Conservation (phyloP, 768 basidiomycete species). For the Mrakia gelida region DNA sequence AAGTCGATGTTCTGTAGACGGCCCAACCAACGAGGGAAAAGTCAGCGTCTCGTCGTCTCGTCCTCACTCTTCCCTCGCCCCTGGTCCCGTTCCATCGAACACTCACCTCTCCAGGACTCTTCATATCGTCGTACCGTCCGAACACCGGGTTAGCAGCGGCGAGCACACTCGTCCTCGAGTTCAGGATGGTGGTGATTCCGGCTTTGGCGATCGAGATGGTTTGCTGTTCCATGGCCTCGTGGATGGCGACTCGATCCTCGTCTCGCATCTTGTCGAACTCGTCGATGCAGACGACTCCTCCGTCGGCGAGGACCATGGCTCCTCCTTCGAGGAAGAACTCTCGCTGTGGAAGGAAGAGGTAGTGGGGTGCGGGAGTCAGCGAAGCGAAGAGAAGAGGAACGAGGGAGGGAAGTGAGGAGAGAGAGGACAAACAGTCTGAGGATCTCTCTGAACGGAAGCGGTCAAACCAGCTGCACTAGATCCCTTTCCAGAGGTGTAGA, state of each 20-base stretch:
- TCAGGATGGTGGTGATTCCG: constrained; percentile 94
- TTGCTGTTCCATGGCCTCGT: constrained; percentile 99
- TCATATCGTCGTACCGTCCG: constrained; percentile 93
- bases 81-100: constrained; percentile 11
- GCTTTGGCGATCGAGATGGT: constrained; percentile 99
- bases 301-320: constrained; percentile 98
- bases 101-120: constrained; percentile 84
- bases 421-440: constrained; percentile 66
- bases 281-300: constrained; percentile 97
- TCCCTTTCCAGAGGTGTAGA: constrained; percentile 97
- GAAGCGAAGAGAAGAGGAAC: not conserved
- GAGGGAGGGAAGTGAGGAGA: not conserved
- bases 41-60: not conserved
- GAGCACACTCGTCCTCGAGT: constrained; percentile 90
- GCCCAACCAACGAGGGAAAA: not conserved
- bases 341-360: constrained; percentile 52
- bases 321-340: constrained; percentile 99
- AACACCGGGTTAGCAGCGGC: constrained; percentile 98
- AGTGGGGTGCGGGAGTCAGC: not conserved
- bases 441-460: constrained; percentile 91
- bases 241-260: constrained; percentile 96
- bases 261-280: constrained; percentile 99
- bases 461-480: constrained; percentile 98
- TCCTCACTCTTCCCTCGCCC: no score
- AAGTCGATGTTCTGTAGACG: constrained; percentile 84